Base-by-base conservation (phyloP, 768 basidiomycete genomes). In the Suillus sp. region DNA sequence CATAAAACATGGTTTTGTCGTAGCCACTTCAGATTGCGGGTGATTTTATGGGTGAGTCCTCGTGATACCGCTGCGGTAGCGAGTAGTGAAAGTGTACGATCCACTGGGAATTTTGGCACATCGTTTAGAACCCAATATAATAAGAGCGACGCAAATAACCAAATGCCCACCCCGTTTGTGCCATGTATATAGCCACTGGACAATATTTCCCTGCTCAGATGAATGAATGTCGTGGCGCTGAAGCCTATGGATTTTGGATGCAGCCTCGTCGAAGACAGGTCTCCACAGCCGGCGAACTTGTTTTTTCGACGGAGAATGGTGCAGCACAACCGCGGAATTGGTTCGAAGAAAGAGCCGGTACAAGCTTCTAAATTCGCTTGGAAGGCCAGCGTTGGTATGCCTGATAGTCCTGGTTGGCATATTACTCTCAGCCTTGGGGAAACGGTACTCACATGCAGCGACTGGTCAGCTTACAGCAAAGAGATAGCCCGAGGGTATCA, bases 301-400 rank as follows among this genome's bases (percentile, higher is more conserved):
- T 32, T 70, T 70, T n/a, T 78, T 79, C 1, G 83, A 79, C 9
- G 67, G 65, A 9, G 70, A 71, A 32, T 87, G 80, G 64, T 87
- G 82, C 11, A 89, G 76, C 22, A 89, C 87, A 2, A 88, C 79
- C 13, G 86, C 83, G 22, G 86, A 83, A 25, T 76, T 76, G 25
- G 84, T 79, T 42, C 88, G 81, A 35, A 89, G 74, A 66, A 85
- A 80, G 6, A 90, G 78, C 18, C 88, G 82, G 66, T 90, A 90
- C 1, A 87, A 69, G 64, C 86, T 86, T 13, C 72, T 85, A 66
- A 90, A 83, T 18, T 72, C 68, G 7, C 74, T 43, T 0, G 79
- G 78, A 18, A 79, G 68, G 8, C 4, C n/a, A 10, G 51, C 11
- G 10, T n/a, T 13, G 30, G 18, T 20, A 53, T 10, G 32, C 27